Evolutionary conservation across 352 stramenopile genomes (phyloP), one percentile per base, ranked within the genome.

Genomic region (Phytophthora kernoviae): DNA sequence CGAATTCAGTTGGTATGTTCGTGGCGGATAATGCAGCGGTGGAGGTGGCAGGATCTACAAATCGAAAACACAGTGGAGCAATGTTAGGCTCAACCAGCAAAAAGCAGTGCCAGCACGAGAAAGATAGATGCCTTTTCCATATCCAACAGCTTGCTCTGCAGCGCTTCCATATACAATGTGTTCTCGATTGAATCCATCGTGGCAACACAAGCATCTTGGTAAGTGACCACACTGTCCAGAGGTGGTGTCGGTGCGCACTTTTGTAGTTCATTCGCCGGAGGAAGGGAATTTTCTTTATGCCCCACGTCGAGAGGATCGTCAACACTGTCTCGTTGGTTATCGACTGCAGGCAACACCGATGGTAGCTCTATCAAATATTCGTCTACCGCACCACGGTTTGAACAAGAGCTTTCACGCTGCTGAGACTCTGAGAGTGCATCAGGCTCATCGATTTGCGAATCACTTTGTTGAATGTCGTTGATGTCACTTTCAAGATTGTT

Each of bases 31-130:
- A 15, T 5, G 70, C 64, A 12, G 40, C 39, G 17, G 55, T 60
- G 20, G 57, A 72, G 14, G 70, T 80, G 34, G 53, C 4, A 83
- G 58, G 7, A 80, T 64, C 73, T 83, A 46, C 18, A 55, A 56
- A 24, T n/a, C 34, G 3, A 62, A 7, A 40, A 59, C 24, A 54
- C 20, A 15, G 18, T 68, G 12, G 24, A 30, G 24, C 24, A 30
- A 6, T 30, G 24, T 30, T 30, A 30, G n/a, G 3, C 24, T 30
- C 24, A 30, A 6, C 24, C 24, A 6, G 24, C 24, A 30, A 30
- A 7, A 30, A 30, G 6, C 24, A 30, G 24, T 30, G 6, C 24
- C 24, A 30, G 24, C 24, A 30, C 24, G 24, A 7, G 24, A 30
- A 30, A 3, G 24, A 6, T 44, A 10, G 12, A 26, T 58, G 77